Conservation (phyloP, 2,329 filamentous ascomycete species). For the Dactylellina sp. region DNA sequence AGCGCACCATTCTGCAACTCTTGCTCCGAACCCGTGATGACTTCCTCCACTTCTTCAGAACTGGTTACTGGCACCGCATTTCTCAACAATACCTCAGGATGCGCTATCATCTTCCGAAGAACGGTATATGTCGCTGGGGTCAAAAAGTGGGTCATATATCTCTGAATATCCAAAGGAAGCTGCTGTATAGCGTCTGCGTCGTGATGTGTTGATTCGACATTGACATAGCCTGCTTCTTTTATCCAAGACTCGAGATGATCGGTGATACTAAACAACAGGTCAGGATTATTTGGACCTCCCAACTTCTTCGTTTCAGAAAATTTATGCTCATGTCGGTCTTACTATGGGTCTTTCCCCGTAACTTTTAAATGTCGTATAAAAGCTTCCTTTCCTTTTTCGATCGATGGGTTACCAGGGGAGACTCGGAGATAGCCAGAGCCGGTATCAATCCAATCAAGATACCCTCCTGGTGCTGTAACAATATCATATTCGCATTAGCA, state of each 20-base stretch:
- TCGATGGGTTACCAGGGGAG: not conserved
- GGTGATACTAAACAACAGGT: not conserved
- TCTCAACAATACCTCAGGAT: not conserved
- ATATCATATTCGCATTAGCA: not conserved
- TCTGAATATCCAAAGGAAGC: not conserved
- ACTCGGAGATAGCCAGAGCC: not conserved
- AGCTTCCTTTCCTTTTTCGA: not conserved
- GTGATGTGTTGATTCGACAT: not conserved
- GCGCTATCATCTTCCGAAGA: conserved; percentile 1
- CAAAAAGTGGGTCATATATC: conserved; percentile 4
- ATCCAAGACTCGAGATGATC: conserved; percentile 6
- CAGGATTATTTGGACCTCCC: not conserved
- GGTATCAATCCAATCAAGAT: conserved; percentile 12
- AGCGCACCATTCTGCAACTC: not conserved
- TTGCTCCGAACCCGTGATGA: not conserved
- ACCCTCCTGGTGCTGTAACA: conserved; percentile 1
- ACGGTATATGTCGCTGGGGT: not conserved
- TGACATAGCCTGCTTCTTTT: not conserved
- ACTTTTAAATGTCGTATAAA: not conserved
- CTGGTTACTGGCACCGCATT: conserved; percentile 1
- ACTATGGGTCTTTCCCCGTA: conserved; percentile 14
- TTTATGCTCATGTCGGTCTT: no score
- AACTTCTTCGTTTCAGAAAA: no score
- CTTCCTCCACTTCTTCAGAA: conserved; percentile 1
- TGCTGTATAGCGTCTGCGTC: not conserved